These are phyloP conservation scores for Neurospora sp. DNA, from an alignment of 2,329 filamentous ascomycete species.

Conservation along the genomic window DNA sequence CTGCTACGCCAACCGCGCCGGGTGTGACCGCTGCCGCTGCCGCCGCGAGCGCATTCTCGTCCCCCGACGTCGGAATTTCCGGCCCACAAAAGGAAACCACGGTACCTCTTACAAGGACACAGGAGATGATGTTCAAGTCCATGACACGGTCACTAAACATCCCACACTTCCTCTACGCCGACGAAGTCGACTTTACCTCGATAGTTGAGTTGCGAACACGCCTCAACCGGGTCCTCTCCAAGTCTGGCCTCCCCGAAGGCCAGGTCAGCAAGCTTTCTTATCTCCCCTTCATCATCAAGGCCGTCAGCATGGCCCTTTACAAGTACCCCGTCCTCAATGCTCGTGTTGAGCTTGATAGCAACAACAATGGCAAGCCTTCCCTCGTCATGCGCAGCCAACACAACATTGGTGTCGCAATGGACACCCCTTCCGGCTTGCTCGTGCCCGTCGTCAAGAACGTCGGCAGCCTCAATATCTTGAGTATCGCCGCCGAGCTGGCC, in stretches of 20 bases:
- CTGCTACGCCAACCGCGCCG: neutral
- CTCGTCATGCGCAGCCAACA: conserved; percentile 74
- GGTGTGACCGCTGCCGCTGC: neutral
- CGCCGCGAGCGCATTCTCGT: conserved; percentile 2
- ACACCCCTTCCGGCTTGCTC: conserved; percentile 77
- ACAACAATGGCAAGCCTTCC: conserved; percentile 54
- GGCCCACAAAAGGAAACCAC: conserved; percentile 57
- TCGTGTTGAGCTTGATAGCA: conserved; percentile 54
- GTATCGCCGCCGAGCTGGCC: conserved; percentile 66
- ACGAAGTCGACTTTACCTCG: conserved; percentile 73
- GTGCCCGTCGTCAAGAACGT: conserved; percentile 90
- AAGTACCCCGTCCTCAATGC: conserved; percentile 83
- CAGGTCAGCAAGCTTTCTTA: conserved; percentile 66
- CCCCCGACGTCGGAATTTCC: conserved; percentile 19
- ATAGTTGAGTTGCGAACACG: conserved; percentile 63
- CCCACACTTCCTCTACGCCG: conserved; percentile 91
- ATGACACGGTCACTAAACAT: conserved; percentile 91
- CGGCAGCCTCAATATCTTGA: conserved; percentile 62
- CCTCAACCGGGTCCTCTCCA: conserved; percentile 56
- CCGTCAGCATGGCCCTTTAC: conserved; percentile 74
- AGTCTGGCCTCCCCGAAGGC: conserved; percentile 34
- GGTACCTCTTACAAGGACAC: conserved; percentile 64
- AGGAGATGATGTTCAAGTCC: conserved; percentile 91
- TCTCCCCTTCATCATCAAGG: conserved; percentile 92
- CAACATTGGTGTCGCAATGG: conserved; percentile 94